Conservation (phyloP, 495 filamentous ascomycete species). For the Podospora didyma region DNA sequence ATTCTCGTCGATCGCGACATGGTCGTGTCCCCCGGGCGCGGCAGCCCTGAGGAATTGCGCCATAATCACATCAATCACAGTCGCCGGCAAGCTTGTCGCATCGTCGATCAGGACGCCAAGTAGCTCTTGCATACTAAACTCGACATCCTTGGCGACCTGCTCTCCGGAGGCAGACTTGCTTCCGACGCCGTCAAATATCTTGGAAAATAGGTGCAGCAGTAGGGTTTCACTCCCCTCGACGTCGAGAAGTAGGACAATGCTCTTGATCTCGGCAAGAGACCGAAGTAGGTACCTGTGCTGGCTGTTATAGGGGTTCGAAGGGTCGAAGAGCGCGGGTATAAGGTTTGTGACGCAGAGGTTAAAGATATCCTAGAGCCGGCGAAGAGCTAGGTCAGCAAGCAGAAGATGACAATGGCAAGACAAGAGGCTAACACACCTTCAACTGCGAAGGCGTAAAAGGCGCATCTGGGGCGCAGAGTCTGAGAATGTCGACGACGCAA, state of each 20-base stretch:
- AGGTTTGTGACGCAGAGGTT: conserved; percentile 78
- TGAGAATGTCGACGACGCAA: conserved; percentile 90
- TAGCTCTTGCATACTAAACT: conserved; percentile 84
- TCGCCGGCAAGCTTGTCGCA: conserved; percentile 67
- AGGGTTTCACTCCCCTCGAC: conserved; percentile 73
- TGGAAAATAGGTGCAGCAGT: conserved; percentile 73
- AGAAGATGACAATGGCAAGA: not conserved
- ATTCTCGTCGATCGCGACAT: conserved; percentile 34
- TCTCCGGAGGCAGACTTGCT: conserved; percentile 72
- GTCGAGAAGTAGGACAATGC: conserved; percentile 89
- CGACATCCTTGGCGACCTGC: conserved; percentile 81
- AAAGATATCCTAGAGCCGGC: conserved; percentile 74
- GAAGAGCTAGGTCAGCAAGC: conserved; percentile 8
- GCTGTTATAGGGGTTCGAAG: conserved; percentile 83
- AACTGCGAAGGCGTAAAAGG: conserved; percentile 87
- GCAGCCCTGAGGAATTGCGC: conserved; percentile 91
- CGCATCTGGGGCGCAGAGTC: conserved; percentile 91
- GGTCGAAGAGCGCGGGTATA: conserved; percentile 81
- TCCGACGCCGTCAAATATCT: conserved; percentile 90
- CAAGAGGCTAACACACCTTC: conserved; percentile 55
- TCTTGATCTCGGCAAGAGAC: conserved; percentile 89
- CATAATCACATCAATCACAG: conserved; percentile 89
- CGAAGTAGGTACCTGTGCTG: conserved; percentile 88
- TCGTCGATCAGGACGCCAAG: conserved; percentile 86
- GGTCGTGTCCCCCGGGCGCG: conserved; percentile 49